Conservation (phyloP, 2,329 filamentous ascomycete species). For the Aspergillus intermedius region DNA sequence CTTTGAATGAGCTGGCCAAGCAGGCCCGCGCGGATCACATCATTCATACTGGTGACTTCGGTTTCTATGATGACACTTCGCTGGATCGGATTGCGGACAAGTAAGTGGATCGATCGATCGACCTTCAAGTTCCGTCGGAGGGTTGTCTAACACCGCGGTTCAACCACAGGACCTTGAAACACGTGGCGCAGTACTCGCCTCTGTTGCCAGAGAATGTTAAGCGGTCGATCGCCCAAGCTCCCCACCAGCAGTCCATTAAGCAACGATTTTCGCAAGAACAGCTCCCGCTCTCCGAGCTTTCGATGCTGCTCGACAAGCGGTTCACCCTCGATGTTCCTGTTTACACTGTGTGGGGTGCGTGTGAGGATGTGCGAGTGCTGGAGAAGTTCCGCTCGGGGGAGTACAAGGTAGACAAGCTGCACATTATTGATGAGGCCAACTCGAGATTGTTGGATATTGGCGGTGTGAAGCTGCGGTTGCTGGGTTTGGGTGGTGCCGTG, state of each 20-base stretch:
- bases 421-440: conserved; percentile 97
- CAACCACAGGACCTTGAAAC: conserved; percentile 73
- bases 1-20: conserved; percentile 91
- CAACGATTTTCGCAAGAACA: conserved; percentile 73
- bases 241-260: conserved; percentile 67
- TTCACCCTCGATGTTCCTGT: conserved; percentile 92
- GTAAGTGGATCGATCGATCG: conserved; percentile 47
- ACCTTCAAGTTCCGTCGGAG: background rate
- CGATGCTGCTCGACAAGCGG: conserved; percentile 78
- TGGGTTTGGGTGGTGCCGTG: conserved; percentile 89
- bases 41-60: conserved; percentile 97
- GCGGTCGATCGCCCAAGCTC: conserved; percentile 59
- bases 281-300: conserved; percentile 85
- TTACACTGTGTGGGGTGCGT: conserved; percentile 98
- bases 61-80: conserved; percentile 95
- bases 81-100: conserved; percentile 97
- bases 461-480: conserved; percentile 87
- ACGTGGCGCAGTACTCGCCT: conserved; percentile 97
- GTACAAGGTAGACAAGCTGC: conserved; percentile 94
- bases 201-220: conserved; percentile 73
- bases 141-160: background rate
- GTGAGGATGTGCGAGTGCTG: conserved; percentile 93
- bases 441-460: conserved; percentile 92
- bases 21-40: conserved; percentile 94
- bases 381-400: conserved; percentile 97